Base-by-base conservation (phyloP, 2,329 filamentous ascomycete genomes). In the Emmonsiellopsis sp. region DNA sequence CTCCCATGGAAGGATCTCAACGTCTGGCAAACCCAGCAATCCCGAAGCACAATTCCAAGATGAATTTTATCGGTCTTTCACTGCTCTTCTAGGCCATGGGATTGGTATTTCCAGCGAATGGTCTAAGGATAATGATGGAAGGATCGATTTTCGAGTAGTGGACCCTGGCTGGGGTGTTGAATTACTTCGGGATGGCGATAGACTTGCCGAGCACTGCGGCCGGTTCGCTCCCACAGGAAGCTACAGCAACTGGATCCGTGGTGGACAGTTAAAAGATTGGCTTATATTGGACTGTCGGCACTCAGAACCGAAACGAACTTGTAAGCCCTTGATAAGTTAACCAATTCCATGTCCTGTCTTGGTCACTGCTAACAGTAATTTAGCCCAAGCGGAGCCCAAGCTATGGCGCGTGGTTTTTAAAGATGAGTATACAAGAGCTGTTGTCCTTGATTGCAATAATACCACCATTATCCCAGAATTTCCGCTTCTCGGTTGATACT, bases 211-310 rank as follows among this genome's bases (percentile, higher is more conserved):
- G 35, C 56, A 58, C 34, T 61, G 56, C 47, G 20, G 47, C 13
- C 45, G 57, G 43, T 61, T 61, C 40, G 42, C 50, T 30, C 40
- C 30, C 3, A 16, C 51, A 6, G 58, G 56, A 5, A 51, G 5
- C 7, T 61, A 61, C 50, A 45, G 38, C n/a, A 41, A 10, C 11
- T 59, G 53, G 54, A 58, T 61, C 15, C 38, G 54, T 30, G 34
- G 42, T 13, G 58, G 57, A 26, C 31, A n/a, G 38, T 20, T 61
- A 10, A 40, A 44, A 32, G 57, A 61, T 48, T 61, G 57, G 54
- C 51, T 60, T 3, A 57, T 60, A 13, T 47, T 61, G 31, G 59
- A 61, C 44, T 60, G 55, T 40, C 50, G 54, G 9, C 45, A 35
- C n/a, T 49, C 44, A 7, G 9, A 37, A 15, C 51, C 43, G 20